These are phyloP conservation scores for Sideroxylon spinosum DNA, from an alignment of 179 eudicot genomes.

Conservation along the genomic window DNA sequence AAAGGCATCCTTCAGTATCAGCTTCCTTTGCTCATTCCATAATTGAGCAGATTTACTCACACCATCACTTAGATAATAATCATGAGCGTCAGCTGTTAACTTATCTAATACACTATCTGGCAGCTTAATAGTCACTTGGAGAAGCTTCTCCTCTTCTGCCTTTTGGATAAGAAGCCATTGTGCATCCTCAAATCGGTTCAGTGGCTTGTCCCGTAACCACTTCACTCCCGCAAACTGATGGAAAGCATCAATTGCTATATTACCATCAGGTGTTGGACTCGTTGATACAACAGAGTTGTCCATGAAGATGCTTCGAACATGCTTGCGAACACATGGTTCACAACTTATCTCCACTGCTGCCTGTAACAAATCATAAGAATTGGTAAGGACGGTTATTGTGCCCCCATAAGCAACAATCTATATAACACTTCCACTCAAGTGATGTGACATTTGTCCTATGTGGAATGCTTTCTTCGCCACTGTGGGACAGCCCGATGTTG, in stretches of 20 bases:
- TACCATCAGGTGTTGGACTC: slow-evolving; percentile 78
- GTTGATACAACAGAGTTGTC: slow-evolving; percentile 89
- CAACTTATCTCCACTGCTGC: slow-evolving; percentile 95
- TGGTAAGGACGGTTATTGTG: background rate
- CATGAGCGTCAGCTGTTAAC: slow-evolving; percentile 64
- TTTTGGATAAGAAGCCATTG: slow-evolving; percentile 98
- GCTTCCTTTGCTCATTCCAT: slow-evolving; percentile 96
- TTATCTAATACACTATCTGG: slow-evolving; percentile 57
- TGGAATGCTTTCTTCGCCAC: no score
- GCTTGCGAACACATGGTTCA: slow-evolving; percentile 88
- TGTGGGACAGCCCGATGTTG: no score
- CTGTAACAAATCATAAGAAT: slow-evolving; percentile 32
- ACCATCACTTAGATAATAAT: slow-evolving; percentile 81
- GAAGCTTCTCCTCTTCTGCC: slow-evolving; percentile 97
- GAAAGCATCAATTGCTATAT: slow-evolving; percentile 58
- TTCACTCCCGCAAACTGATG: slow-evolving; percentile 89
- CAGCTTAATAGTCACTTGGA: slow-evolving; percentile 74
- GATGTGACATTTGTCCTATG: no score
- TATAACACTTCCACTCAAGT: no score
- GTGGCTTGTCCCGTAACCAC: slow-evolving; percentile 86
- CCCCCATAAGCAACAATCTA: background rate
- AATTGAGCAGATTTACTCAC: slow-evolving; percentile 92
- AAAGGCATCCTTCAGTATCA: slow-evolving; percentile 79
- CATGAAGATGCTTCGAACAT: slow-evolving; percentile 83
- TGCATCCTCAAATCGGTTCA: slow-evolving; percentile 76